Evolutionary conservation across 2,329 filamentous ascomycete species (phyloP), one percentile per base, ranked within the genome.

Genomic region (Hymenoscyphus salicellus): DNA sequence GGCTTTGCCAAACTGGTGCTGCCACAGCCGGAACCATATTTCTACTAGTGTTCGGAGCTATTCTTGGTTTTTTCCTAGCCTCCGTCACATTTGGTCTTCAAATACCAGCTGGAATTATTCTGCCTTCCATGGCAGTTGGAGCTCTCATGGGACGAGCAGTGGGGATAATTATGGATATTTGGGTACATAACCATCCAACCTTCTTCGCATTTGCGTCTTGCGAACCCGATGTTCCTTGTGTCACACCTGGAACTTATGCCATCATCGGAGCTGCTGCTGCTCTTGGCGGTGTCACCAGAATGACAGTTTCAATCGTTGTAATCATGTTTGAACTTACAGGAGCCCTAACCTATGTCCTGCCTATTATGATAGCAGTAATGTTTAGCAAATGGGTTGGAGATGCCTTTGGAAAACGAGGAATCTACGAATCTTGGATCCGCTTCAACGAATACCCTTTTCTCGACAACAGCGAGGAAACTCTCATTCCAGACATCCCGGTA

Each of bases 271-370:
- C 95, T 0, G 94, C 95, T 0, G 93, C 95, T 3, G 92, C 94
- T n/a, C 86, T 99, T 1, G 92, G 91, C 5, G 95, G 95, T 58
- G 92, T 96, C 41, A 98, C 94, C 20, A 87, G 94, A 70, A 96
- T 99, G 88, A 99, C 95, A 0, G 93, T 97, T 11, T 97, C 93
- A 14, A 97, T 99, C 70, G 94, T 99, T 4, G 95, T 98, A 73
- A 99, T 99, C 79, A 97, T 97, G 90, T 99, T 99, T 74, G 95
- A 99, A 80, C 88, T 99, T 63, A 99, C 95, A 0, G 95, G 95
- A 61, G 95, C 95, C 1, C 84, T 99, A 32, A 96, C 93, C 0
- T 98, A 98, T 75, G 94, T 99, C 58, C 86, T 99, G 7, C 95
- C 95, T 62, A 99, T 98, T 77, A 99, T 99, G 95, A 91, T 99